Conservation (phyloP, 768 basidiomycete species). For the Gloeophyllum trabeum region DNA sequence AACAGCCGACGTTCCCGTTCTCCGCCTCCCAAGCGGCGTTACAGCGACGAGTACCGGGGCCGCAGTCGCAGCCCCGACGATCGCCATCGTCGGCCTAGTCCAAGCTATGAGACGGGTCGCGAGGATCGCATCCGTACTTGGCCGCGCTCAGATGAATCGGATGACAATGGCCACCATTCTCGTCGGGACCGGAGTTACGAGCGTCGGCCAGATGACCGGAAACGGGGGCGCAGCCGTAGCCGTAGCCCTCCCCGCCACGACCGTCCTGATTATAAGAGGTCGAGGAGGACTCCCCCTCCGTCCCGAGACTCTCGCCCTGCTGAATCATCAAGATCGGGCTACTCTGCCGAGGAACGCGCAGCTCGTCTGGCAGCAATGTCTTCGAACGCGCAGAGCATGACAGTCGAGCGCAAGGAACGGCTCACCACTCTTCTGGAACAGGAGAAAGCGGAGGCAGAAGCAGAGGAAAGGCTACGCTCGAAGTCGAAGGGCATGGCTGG, state of each 20-base stretch:
- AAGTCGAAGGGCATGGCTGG: slow-evolving; percentile 71
- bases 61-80: slow-evolving; percentile 8
- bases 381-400: slow-evolving; percentile 54
- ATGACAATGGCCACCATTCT: slow-evolving; percentile 22
- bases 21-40: slow-evolving; percentile 17
- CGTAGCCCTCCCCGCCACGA: slow-evolving; percentile 20
- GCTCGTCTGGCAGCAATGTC: slow-evolving; percentile 90
- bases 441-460: slow-evolving; percentile 70
- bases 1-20: slow-evolving; percentile 36
- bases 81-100: slow-evolving; percentile 6
- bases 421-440: slow-evolving; percentile 57
- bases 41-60: slow-evolving; percentile 5
- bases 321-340: slow-evolving; percentile 9
- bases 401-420: slow-evolving; percentile 59
- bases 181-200: slow-evolving; percentile 16
- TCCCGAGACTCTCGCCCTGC: slow-evolving; percentile 13
- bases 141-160: slow-evolving; percentile 43
- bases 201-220: slow-evolving; percentile 22
- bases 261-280: slow-evolving; percentile 30
- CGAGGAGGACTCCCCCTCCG: slow-evolving; percentile 34
- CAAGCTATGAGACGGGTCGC: slow-evolving; percentile 11
- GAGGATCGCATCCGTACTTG: slow-evolving; percentile 26
- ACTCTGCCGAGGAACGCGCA: slow-evolving; percentile 45
- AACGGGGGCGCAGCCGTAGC: slow-evolving; percentile 26
- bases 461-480: slow-evolving; percentile 52